Base-by-base conservation (phyloP, 768 basidiomycete genomes). In the Nidularia pulvinata region DNA sequence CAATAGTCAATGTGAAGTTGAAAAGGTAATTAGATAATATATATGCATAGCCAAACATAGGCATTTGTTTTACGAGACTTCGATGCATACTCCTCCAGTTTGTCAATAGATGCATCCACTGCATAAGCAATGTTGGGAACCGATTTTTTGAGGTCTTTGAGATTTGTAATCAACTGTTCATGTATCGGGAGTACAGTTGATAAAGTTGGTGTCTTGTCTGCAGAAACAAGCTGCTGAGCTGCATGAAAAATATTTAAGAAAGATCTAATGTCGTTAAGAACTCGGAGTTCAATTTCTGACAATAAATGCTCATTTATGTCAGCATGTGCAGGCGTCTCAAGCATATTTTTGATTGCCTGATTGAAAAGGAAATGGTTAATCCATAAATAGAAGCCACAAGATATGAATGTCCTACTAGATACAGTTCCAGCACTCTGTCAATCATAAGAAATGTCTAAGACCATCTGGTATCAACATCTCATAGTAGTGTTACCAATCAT, bases 381-480 rank as follows among this genome's bases (percentile, higher is more conserved):
- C 33, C 9, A 53, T 43, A 55, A 49, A 43, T n/a, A 45, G 49
- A 59, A 22, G 4, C 16, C 9, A 45, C 14, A 42, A 42, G 37
- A 53, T 39, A 39, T 16, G 10, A 10, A 10, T 10, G 10, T 10
- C 65, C 50, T 49, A 73, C 73, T 30, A 58, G 66, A 56, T 69
- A 64, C 4, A 74, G 57, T 16, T 63, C 59, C 32, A 74, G 56
- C 14, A 70, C 46, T 10, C 66, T 59, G 11, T 67, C 68, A 56
- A 71, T 65, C 72, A 75, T 72, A 1, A 67, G 54, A 55, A 59
- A 67, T 7, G 61, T 69, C 14, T 70, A 70, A 10, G 70, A 73
- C 73, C 72, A 74, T 32, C 65, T 55, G 0, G 64, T 70, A 16
- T 72, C 69, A 22, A 60, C 57, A 60, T 73, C 73, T 5, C 59